Percentiles rank a stretch among this genome's conserved stretches.
Conservation (phyloP, 1,139 yeast species). For the Yamadazyma membranifaciens region DNA sequence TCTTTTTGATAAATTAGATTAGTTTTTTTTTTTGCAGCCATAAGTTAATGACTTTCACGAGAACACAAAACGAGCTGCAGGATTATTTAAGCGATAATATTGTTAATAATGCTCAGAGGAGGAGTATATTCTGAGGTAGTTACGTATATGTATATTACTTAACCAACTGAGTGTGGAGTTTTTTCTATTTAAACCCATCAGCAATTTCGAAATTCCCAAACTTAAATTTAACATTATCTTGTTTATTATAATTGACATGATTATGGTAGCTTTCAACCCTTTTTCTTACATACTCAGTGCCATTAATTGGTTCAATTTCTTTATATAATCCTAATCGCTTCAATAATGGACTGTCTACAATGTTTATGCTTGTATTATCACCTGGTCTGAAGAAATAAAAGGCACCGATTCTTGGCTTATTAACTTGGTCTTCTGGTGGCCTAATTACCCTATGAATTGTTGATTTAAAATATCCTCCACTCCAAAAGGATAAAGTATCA, state of each 20-base stretch:
- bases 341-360: conserved; percentile 32
- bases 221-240: conserved; percentile 22
- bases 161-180: too few relatives aligned
- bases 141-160: background rate
- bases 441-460: conserved; percentile 31
- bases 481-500: conserved; percentile 30
- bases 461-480: conserved; percentile 33
- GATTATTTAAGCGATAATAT: too few relatives aligned
- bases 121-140: too few relatives aligned
- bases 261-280: conserved; percentile 29
- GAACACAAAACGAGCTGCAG: too few relatives aligned
- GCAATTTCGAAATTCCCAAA: conserved; percentile 26
- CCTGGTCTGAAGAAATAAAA: conserved; percentile 37
- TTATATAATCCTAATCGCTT: conserved; percentile 26
- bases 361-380: conserved; percentile 23
- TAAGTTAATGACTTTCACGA: too few relatives aligned
- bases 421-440: conserved; percentile 30
- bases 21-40: too few relatives aligned
- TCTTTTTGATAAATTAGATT: too few relatives aligned
- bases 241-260: conserved; percentile 20
- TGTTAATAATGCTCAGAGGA: too few relatives aligned
- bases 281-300: conserved; percentile 29
- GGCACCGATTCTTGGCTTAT: conserved; percentile 29
- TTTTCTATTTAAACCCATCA: conserved; percentile 19
- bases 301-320: conserved; percentile 22